phyloP scores from a whole-genome alignment of 2,329 filamentous ascomycete species.

The Sporothrix euskadiensis region DNA sequence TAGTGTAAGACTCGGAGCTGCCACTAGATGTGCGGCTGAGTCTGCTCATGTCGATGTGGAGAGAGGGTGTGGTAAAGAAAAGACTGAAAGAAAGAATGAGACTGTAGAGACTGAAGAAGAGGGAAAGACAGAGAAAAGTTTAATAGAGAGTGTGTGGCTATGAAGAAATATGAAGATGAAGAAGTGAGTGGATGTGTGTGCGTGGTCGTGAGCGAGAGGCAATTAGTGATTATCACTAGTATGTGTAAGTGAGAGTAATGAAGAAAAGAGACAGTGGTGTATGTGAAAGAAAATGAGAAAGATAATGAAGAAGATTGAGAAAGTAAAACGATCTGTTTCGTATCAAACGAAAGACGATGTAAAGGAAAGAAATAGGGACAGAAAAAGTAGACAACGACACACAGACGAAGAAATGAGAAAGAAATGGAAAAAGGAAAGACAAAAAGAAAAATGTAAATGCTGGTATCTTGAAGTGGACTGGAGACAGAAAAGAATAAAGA shows the following conservation, averaged over 20 bases:
- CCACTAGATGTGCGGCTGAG: slow-evolving; percentile 36
- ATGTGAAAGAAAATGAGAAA: background rate
- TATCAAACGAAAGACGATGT: slow-evolving; percentile 44
- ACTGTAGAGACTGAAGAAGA: background rate
- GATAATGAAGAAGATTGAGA: background rate
- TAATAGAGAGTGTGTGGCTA: background rate
- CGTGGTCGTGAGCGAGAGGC: slow-evolving; percentile 10
- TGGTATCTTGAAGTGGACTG: background rate
- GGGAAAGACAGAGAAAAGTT: background rate
- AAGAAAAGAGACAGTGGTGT: background rate
- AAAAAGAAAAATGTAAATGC: slow-evolving; percentile 34
- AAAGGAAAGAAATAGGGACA: slow-evolving; percentile 33
- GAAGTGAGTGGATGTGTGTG: slow-evolving; percentile 6
- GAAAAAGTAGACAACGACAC: slow-evolving; percentile 35
- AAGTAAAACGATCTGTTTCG: slow-evolving; percentile 37
- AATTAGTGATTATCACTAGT: slow-evolving; percentile 17
- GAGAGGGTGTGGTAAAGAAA: background rate
- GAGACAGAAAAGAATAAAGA: slow-evolving; percentile 27
- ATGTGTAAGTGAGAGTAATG: background rate
- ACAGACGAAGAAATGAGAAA: background rate
- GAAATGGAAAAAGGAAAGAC: slow-evolving; percentile 30
- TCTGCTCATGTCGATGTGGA: slow-evolving; percentile 36
- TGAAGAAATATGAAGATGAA: background rate
- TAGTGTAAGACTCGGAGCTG: slow-evolving; percentile 36
- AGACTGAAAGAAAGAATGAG: background rate